phyloP scores from a whole-genome alignment of 106 monocot genomes.

The Acanthochlamys bracteata region DNA sequence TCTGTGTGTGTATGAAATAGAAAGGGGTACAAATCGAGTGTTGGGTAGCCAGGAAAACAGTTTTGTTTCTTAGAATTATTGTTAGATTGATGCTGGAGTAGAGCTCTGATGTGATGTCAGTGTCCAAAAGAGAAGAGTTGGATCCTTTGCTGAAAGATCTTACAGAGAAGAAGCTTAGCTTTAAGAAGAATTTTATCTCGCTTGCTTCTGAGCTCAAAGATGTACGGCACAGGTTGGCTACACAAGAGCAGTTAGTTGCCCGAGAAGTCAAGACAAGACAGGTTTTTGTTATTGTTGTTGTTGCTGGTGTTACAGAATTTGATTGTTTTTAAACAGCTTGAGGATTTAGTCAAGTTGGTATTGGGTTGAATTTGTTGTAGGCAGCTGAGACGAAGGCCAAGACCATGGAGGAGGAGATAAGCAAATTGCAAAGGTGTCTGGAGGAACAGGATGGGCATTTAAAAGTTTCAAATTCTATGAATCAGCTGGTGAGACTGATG shows the following conservation, averaged over 20 bases:
- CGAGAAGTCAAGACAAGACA: conserved; percentile 45
- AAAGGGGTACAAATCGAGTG: too few species aligned
- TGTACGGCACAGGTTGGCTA: conserved; percentile 37
- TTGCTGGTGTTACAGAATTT: conserved; percentile 3
- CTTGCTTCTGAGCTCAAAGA: conserved; percentile 81
- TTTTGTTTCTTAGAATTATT: too few species aligned
- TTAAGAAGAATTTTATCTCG: conserved; percentile 50
- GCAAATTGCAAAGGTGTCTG: conserved; percentile 41
- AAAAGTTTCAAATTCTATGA: conserved; percentile 20
- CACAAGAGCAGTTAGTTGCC: conserved; percentile 48
- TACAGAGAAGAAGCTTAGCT: conserved; percentile 73
- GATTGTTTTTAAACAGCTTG: neutral
- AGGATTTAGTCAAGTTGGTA: neutral
- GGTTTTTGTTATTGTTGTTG: conserved; percentile 21
- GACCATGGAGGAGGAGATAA: conserved; percentile 72
- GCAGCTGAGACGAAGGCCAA: conserved; percentile 56
- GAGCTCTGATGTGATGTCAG: neutral
- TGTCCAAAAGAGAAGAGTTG: conserved; percentile 18
- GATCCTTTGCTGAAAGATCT: conserved; percentile 89
- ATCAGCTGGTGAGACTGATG: conserved; percentile 35
- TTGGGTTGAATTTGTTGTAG: conserved; percentile 16
- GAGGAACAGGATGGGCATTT: conserved; percentile 41
- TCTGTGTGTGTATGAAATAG: too few species aligned
- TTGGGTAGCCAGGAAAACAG: too few species aligned
- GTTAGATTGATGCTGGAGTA: too few species aligned